These are phyloP conservation scores for Epichloe hybrida DNA, from an alignment of 2,329 filamentous ascomycete genomes.

Conservation along the genomic window DNA sequence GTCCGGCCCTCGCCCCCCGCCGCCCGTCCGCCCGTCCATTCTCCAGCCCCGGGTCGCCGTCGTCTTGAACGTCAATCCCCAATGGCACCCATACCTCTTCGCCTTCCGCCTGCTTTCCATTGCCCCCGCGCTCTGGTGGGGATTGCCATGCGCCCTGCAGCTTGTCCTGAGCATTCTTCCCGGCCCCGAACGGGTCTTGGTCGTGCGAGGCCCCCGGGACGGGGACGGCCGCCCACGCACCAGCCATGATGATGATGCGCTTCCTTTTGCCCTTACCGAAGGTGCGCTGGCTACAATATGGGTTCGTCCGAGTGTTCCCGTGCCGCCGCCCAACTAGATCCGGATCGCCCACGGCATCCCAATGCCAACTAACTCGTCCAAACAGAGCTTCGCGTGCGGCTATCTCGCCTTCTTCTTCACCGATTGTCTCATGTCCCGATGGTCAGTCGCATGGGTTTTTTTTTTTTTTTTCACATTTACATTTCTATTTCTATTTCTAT, in stretches of 20 bases:
- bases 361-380: background rate
- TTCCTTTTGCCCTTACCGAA: conserved; percentile 42
- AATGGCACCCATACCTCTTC: conserved; percentile 62
- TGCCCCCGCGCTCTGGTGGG: conserved; percentile 59
- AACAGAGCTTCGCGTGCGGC: conserved; percentile 59
- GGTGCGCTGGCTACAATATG: conserved; percentile 60
- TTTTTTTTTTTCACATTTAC: no score
- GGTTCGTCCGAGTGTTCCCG: conserved; percentile 33
- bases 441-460: conserved; percentile 31
- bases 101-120: conserved; percentile 60
- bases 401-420: conserved; percentile 75
- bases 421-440: conserved; percentile 73
- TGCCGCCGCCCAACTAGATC: background rate
- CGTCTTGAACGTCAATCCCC: conserved; percentile 56
- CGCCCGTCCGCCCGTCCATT: conserved; percentile 25
- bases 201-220: conserved; percentile 11
- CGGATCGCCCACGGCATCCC: no score
- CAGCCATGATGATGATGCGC: conserved; percentile 11
- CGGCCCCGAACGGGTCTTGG: conserved; percentile 16
- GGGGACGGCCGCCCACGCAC: background rate
- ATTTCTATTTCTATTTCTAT: no score
- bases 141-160: conserved; percentile 52
- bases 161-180: conserved; percentile 51
- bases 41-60: conserved; percentile 69
- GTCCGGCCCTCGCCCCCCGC: background rate